Base-by-base conservation (phyloP, 108 stramenopile species). In the Mayamaea pseudoterrestris region DNA sequence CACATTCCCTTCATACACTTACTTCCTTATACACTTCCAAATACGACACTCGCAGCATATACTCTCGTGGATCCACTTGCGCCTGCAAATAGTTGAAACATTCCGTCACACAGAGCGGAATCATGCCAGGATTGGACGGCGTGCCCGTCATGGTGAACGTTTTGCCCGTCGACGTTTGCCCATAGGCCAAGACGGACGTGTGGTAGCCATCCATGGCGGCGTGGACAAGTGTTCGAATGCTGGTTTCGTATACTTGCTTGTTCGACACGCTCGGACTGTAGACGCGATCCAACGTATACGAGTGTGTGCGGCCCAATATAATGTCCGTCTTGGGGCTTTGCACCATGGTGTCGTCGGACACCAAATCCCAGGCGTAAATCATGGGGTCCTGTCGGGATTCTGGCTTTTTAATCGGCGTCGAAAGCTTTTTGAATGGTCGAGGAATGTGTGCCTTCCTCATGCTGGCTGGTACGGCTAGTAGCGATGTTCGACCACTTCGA, bases 171-270 rank as follows among this genome's bases (percentile, higher is more conserved):
- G 65, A 60, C 8, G 71, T 83, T 63, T 90, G 88, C 13, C 96
- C 96, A 57, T 95, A 95, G 6, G 91, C 89, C 57, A 97, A 83
- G 11, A 97, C 76, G 21, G 93, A 81, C 23, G 78, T 79, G 63
- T 97, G 91, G 68, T 82, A 94, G 11, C 96, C 96, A 35, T 83
- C 78, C 57, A 98, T 76, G 18, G 83, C 63, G 3, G 71, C 44
- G n/a, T 50, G 22, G 6, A 87, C 77, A n/a, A 78, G 46, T 4
- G 44, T 30, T 20, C 59, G 56, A 7, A 78, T 55, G 28, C 72
- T 60, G 13, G 60, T 44, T 17, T 75, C 46, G 62, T 78, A 81
- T 0, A 87, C 16, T 31, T 61, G 22, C n/a, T 49, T 17, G 12
- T 74, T 87, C 1, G 60, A 39, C 1, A 63, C 36, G 2, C 31